A percentile compares a stretch with the other conserved stretches of the same genome.
These are phyloP conservation scores for Bryum argenteum DNA, from an alignment of 225 moss, liverwort and hornwort genomes.

Conservation along the genomic window DNA sequence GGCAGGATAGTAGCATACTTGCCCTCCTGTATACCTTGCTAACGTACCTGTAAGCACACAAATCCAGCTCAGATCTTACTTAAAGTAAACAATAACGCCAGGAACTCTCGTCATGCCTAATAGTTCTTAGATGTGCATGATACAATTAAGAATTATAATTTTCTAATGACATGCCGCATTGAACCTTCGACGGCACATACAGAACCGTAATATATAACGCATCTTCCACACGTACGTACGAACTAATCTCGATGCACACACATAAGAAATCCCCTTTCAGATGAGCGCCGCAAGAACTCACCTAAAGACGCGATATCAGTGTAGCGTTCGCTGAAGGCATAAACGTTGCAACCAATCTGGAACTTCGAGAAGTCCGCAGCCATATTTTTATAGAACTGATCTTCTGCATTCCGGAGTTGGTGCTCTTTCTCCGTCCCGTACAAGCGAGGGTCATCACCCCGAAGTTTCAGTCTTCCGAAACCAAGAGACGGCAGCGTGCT, in stretches of 20 bases:
- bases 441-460: constrained; percentile 87
- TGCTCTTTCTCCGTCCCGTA: constrained; percentile 94
- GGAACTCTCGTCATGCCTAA: not conserved
- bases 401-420: constrained; percentile 76
- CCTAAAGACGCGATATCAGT: constrained; percentile 93
- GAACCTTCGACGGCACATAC: not conserved
- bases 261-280: not conserved
- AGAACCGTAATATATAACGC: not conserved
- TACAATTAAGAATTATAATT: no score
- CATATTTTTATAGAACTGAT: constrained; percentile 95
- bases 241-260: not conserved
- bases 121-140: not conserved
- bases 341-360: constrained; percentile 91
- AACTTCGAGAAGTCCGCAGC: constrained; percentile 94
- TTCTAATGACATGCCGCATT: not conserved
- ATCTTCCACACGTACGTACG: not conserved
- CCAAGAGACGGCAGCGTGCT: constrained; percentile 92
- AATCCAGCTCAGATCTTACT: constrained; percentile 11
- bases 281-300: constrained; percentile 29
- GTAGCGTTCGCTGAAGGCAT: constrained; percentile 87
- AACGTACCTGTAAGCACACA: constrained; percentile 61
- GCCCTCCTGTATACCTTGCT: constrained; percentile 92
- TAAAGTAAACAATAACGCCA: not conserved
- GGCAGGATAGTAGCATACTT: constrained; percentile 81
- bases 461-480: constrained; percentile 83